phyloP scores from a whole-genome alignment of 2,329 filamentous ascomycete genomes.

The Calonectria pseudoturangicola region DNA sequence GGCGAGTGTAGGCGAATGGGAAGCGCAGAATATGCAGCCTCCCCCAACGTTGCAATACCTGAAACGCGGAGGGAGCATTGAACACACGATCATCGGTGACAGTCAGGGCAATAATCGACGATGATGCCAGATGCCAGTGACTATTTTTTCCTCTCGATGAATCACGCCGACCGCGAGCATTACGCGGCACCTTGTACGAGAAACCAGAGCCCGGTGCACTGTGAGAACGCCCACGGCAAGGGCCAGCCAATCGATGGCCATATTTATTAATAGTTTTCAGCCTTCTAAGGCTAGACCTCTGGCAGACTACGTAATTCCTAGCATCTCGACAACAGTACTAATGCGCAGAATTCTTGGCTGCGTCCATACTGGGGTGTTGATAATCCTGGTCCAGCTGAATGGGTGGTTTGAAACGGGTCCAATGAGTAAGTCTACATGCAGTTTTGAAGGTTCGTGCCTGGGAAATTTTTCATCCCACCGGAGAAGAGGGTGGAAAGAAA shows the following conservation, averaged over 20 bases:
- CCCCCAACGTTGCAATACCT: conserved; percentile 6
- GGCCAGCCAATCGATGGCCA: not conserved
- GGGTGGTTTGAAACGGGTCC: not conserved
- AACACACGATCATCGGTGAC: not conserved
- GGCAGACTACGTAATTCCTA: not conserved
- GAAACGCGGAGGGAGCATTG: conserved; percentile 6
- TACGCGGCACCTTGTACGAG: conserved; percentile 2
- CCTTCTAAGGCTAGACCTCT: not conserved
- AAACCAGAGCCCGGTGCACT: not conserved
- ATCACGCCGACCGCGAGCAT: not conserved
- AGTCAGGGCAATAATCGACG: conserved; percentile 3
- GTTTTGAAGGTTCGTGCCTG: not conserved
- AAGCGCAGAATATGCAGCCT: not conserved
- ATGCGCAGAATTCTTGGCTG: not conserved
- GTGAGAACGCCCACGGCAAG: not conserved
- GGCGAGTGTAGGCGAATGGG: not conserved
- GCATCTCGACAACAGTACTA: no score
- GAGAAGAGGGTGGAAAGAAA: not conserved
- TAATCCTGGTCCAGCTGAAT: conserved; percentile 1
- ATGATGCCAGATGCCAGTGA: not conserved
- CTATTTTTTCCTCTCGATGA: not conserved
- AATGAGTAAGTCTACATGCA: not conserved
- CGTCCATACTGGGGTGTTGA: not conserved
- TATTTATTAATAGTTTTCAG: conserved; percentile 3
- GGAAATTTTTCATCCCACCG: not conserved